Percentiles rank a stretch among this genome's conserved stretches.
phyloP scores from a whole-genome alignment of 139 green algal genomes.

The Micractinium sp. region DNA sequence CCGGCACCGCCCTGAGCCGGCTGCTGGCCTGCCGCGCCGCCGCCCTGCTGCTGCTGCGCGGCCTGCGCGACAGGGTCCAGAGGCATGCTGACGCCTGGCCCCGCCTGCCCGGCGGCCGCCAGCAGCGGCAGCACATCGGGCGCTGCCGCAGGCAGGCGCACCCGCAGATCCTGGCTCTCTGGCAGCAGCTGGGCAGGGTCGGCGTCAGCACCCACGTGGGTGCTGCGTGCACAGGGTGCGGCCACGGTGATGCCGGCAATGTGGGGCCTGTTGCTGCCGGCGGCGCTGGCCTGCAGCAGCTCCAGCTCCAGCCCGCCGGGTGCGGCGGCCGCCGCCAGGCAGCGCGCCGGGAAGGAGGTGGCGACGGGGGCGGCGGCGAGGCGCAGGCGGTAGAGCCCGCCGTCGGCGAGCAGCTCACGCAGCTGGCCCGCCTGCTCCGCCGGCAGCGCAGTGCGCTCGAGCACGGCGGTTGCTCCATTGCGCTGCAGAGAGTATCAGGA shows the following conservation, averaged over 20 bases:
- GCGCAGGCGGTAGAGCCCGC: constrained; percentile 21
- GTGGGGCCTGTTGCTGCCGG: no score
- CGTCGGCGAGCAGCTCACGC: not conserved
- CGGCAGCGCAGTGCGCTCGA: not conserved
- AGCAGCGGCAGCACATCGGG: constrained; percentile 20
- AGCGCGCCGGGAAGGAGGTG: constrained; percentile 8
- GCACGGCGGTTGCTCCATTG: not conserved
- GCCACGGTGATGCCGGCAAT: not conserved
- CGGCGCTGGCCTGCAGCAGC: not conserved
- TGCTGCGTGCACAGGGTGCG: not conserved
- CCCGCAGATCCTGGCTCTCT: not conserved
- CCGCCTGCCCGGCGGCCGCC: not conserved
- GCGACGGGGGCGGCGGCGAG: not conserved
- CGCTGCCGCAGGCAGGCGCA: not conserved
- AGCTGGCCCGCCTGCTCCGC: not conserved
- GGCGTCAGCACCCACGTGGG: not conserved
- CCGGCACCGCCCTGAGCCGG: not conserved
- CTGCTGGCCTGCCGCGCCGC: not conserved
- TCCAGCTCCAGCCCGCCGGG: constrained; percentile 7
- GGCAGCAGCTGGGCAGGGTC: not conserved
- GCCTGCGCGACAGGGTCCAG: not conserved
- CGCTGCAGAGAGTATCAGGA: not conserved
- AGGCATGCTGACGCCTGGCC: not conserved
- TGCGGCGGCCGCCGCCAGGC: not conserved
- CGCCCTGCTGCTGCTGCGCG: not conserved